Evolutionary conservation across 2,329 filamentous ascomycete genomes (phyloP).

Genomic region (Penicillium glabrum): DNA sequence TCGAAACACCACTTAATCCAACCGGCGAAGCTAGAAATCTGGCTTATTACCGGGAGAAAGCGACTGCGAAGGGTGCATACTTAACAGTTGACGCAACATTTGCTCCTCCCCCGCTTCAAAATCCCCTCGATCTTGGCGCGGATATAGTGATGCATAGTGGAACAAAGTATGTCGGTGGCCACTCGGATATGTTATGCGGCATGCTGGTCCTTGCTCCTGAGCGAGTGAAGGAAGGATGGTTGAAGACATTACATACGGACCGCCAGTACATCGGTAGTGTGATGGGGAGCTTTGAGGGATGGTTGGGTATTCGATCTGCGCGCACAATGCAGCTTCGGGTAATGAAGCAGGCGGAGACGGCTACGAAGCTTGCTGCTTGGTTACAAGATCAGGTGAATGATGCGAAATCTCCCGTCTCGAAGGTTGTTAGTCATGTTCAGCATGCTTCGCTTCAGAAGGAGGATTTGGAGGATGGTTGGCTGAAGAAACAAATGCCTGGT

Average conservation of each 20-base stretch:
- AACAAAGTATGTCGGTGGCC: conserved; percentile 93
- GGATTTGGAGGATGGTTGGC: conserved; percentile 56
- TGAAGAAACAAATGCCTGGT: conserved; percentile 82
- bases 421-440: conserved; percentile 61
- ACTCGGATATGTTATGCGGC: conserved; percentile 88
- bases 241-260: conserved; percentile 61
- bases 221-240: conserved; percentile 55
- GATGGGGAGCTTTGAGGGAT: conserved; percentile 84
- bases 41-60: conserved; percentile 65
- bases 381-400: conserved; percentile 54
- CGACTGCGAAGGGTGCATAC: conserved; percentile 67
- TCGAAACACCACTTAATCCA: conserved; percentile 92
- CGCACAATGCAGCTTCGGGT: conserved; percentile 82
- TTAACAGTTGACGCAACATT: conserved; percentile 87
- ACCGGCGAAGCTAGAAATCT: conserved; percentile 76
- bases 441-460: conserved; percentile 79
- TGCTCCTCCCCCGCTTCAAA: conserved; percentile 82
- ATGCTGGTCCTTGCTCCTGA: conserved; percentile 60
- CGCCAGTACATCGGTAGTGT: conserved; percentile 73
- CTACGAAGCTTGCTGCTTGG: conserved; percentile 69
- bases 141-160: conserved; percentile 91
- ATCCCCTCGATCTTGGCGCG: conserved; percentile 76
- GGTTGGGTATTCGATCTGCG: conserved; percentile 81
- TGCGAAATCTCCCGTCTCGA: conserved; percentile 43
- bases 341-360: conserved; percentile 68